These are phyloP conservation scores for Stellera chamaejasme DNA, from an alignment of 345 rosid genomes.

Conservation along the genomic window DNA sequence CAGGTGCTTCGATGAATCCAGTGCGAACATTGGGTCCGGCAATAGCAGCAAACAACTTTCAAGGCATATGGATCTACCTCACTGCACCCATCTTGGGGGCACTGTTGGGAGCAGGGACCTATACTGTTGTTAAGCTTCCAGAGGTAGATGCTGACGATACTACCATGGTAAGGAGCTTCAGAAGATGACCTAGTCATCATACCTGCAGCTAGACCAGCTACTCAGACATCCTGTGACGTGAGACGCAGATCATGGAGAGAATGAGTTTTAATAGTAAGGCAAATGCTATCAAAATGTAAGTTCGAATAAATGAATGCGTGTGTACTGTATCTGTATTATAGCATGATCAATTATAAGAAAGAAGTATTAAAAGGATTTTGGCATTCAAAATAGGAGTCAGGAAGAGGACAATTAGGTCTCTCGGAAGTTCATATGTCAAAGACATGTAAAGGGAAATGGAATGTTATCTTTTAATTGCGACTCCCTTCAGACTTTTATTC, in stretches of 20 bases:
- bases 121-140: slow-evolving; percentile 71
- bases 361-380: too few species aligned
- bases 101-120: slow-evolving; percentile 72
- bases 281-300: background rate
- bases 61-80: slow-evolving; percentile 80
- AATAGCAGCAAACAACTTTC: slow-evolving; percentile 71
- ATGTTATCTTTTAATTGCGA: too few species aligned
- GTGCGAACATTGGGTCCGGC: slow-evolving; percentile 88
- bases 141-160: slow-evolving; percentile 42
- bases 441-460: too few species aligned
- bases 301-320: background rate
- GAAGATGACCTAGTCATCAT: slow-evolving; percentile 25
- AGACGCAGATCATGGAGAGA: background rate
- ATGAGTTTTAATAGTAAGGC: background rate
- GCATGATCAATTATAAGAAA: background rate
- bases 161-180: slow-evolving; percentile 41
- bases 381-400: too few species aligned
- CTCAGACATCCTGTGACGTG: slow-evolving; percentile 1
- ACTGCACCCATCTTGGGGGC: slow-evolving; percentile 83
- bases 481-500: too few species aligned
- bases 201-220: background rate
- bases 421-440: too few species aligned
- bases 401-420: too few species aligned
- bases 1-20: slow-evolving; percentile 90
- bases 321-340: background rate